Evolutionary conservation across 2,329 filamentous ascomycete species (phyloP), one percentile per base, ranked within the genome.

Genomic region (Phialemoniopsis sp.): DNA sequence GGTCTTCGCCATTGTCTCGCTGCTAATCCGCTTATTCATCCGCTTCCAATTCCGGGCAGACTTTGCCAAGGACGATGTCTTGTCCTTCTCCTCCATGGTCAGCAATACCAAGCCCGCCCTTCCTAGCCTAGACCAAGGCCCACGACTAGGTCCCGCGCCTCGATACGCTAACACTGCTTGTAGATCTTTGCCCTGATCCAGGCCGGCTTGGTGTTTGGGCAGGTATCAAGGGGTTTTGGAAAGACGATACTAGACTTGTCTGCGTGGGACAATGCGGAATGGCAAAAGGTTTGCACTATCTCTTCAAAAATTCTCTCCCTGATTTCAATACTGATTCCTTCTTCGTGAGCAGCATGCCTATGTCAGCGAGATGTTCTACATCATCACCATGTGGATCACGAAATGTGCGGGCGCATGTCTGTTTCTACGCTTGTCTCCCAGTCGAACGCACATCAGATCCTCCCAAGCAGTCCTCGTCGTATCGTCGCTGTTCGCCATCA

Each of bases 401-500:
- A 72, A 72, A 46, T 56, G 55, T 39, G 63, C 63, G 8, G 57
- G 69, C 29, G 55, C 63, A 6, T 56, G 64, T 13, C 60, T 73
- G 10, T 63, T 68, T 38, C 52, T 67, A 15, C 66, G 68, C 5
- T 53, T 73, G 13, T 67, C 67, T 4, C 66, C 66, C 7, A 58
- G 66, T 19, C 61, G 59, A 37, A 47, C 46, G 5, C 69, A 73
- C 47, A 57, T 57, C 10, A 38, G 54, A 13, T 52, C 56, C 3
- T 58, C 64, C 5, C 60, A 56, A 45, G 47, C 46, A 2, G 59
- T 63, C 9, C 49, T 72, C 3, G 55, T 39, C 4, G 44, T 56
- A 1, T 62, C 63, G 13, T 61, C 60, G 3, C 43, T 58, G 14
- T 65, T 67, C 50, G 45, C 61, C 9, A 45, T 68, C 13, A 49